Percentiles rank a stretch among this genome's conserved stretches.
These are phyloP conservation scores for Rachicladosporium sp. DNA, from an alignment of 2,329 filamentous ascomycete genomes.

Conservation along the genomic window DNA sequence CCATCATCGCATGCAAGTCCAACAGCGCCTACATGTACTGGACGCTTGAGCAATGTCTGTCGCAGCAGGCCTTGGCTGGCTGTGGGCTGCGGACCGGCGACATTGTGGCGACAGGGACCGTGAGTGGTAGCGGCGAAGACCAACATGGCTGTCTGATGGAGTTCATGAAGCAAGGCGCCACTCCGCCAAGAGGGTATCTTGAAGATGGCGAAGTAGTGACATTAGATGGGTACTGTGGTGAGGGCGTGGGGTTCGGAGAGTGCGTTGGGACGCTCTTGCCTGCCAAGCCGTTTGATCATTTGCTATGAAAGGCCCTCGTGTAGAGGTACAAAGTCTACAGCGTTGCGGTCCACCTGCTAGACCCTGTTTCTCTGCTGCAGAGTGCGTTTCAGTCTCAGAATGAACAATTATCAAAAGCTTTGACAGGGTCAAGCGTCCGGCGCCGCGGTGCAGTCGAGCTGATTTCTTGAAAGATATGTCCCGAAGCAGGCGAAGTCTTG, in stretches of 20 bases:
- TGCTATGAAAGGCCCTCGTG: too few relatives aligned
- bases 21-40: slow-evolving; percentile 29
- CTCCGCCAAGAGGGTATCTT: slow-evolving; percentile 24
- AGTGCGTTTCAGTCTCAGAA: too few relatives aligned
- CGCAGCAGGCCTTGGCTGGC: slow-evolving; percentile 29
- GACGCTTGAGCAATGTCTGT: slow-evolving; percentile 31
- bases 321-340: too few relatives aligned
- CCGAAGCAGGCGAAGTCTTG: too few relatives aligned
- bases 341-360: too few relatives aligned
- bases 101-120: slow-evolving; percentile 30
- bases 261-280: slow-evolving; percentile 26
- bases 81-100: slow-evolving; percentile 30
- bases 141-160: slow-evolving; percentile 32
- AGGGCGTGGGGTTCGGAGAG: slow-evolving; percentile 30
- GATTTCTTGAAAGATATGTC: too few relatives aligned
- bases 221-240: slow-evolving; percentile 25
- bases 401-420: too few relatives aligned
- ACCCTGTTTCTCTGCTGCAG: too few relatives aligned
- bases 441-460: too few relatives aligned
- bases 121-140: slow-evolving; percentile 24
- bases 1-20: slow-evolving; percentile 11
- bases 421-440: too few relatives aligned
- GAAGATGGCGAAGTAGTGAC: slow-evolving; percentile 29
- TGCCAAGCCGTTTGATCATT: slow-evolving; percentile 7
- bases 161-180: slow-evolving; percentile 26